phyloP scores from a whole-genome alignment of 2,329 filamentous ascomycete species.

The Catunica adiposa region DNA sequence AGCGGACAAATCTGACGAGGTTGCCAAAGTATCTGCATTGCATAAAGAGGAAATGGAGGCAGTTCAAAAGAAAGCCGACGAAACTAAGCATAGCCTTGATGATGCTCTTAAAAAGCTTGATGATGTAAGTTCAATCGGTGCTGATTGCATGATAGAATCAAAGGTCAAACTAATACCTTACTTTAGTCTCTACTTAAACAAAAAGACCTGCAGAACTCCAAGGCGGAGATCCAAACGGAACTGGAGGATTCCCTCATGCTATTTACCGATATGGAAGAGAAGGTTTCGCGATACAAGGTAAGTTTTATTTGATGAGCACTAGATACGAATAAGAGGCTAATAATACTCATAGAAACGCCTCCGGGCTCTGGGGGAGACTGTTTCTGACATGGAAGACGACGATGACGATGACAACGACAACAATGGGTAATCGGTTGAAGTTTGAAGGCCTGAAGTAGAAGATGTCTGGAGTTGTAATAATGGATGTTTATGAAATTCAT shows the following conservation, averaged over 20 bases:
- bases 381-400: conserved; percentile 55
- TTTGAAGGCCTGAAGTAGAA: neutral
- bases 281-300: conserved; percentile 59
- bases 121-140: conserved; percentile 12
- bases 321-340: neutral
- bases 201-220: conserved; percentile 30
- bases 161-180: neutral
- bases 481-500: no score
- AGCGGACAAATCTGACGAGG: neutral
- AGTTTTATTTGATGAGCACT: conserved; percentile 16
- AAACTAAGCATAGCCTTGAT: conserved; percentile 17
- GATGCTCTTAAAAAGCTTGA: conserved; percentile 20
- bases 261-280: conserved; percentile 65
- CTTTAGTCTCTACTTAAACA: conserved; percentile 17
- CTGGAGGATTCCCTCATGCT: conserved; percentile 70
- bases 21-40: neutral
- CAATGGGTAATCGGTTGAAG: conserved; percentile 24
- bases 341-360: conserved; percentile 33
- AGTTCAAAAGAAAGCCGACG: neutral
- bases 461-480: no score
- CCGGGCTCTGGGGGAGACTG: conserved; percentile 47
- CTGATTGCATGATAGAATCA: neutral
- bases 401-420: conserved; percentile 40
- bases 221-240: conserved; percentile 54
- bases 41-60: neutral